These are phyloP conservation scores for Dendrobium officinale DNA, from an alignment of 106 monocot genomes.

Conservation along the genomic window DNA sequence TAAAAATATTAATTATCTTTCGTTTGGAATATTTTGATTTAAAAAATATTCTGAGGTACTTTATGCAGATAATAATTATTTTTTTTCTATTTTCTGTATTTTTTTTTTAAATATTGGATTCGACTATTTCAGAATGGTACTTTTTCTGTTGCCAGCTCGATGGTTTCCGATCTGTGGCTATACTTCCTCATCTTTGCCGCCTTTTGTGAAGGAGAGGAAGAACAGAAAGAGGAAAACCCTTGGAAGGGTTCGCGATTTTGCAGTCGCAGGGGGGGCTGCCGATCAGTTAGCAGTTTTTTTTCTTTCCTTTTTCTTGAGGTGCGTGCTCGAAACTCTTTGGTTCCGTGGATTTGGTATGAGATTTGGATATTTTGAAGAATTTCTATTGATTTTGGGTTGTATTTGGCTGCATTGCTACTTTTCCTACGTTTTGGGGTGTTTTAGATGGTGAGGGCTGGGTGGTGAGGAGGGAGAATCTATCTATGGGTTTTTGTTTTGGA, in stretches of 20 bases:
- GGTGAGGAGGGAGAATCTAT: too few relatives aligned
- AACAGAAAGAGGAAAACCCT: not conserved
- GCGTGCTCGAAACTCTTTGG: not conserved
- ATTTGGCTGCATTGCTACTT: not conserved
- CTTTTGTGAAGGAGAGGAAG: not conserved
- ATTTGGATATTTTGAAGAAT: not conserved
- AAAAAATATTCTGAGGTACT: too few relatives aligned
- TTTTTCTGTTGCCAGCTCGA: too few relatives aligned
- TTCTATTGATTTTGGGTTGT: not conserved
- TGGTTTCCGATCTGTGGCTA: not conserved
- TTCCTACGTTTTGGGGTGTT: too few relatives aligned
- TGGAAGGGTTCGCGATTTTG: not conserved
- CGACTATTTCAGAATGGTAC: too few relatives aligned
- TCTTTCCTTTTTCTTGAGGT: not conserved
- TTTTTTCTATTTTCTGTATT: too few relatives aligned
- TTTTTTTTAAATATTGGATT: too few relatives aligned
- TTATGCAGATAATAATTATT: too few relatives aligned
- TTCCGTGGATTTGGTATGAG: not conserved
- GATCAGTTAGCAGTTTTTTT: not conserved
- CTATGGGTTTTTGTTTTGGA: too few relatives aligned
- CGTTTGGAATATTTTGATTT: too few relatives aligned
- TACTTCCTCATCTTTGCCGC: not conserved
- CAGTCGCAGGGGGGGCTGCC: not conserved
- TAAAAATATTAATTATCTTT: too few relatives aligned
- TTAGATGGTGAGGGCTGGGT: too few relatives aligned